Base-by-base conservation (phyloP, 2,329 filamentous ascomycete genomes). In the Venturia pyrina region DNA sequence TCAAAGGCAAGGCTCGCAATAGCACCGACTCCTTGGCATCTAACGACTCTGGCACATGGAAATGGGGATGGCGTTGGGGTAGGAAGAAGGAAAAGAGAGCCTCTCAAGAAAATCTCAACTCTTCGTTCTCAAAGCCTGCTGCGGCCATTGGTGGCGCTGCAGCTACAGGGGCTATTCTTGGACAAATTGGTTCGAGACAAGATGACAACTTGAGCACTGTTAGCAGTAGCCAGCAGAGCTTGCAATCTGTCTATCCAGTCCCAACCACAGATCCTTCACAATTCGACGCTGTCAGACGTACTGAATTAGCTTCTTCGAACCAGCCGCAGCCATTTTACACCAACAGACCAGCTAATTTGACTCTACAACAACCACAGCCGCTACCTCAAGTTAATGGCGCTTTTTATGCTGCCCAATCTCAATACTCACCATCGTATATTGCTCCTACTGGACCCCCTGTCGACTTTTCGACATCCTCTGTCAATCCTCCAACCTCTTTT, bases 311-410 rank as follows among this genome's bases (percentile, higher is more conserved):
- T 17, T 79, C 80, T 19, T 73, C 74, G 66, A 46, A 34, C 24
- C 62, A 64, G n/a, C 62, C 41, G 32, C 64, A 37, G 56, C 72
- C 78, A 8, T 73, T 79, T 2, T 74, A 77, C 28, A 77, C 75
- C 21, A 73, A 76, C 19, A 81, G 84, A 53, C 84, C 87, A 5
- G 85, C 79, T 6, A 81, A 85, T 0, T 82, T 91, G 41, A 86
- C 87, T 13, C 81, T 97, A n/a, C 89, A 95, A 73, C 91, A 96
- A 71, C 93, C 93, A 2, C 88, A 92, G 70, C 93, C 93, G 1
- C 83, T 90, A 67, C 81, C 84, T 2, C 90, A 90, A 0, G 46
- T 67, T 43, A 66, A 48, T 32, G 83, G 84, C 68, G 84, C 84
- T 21, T 82, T 93, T 0, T 90, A 91, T 70, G 82, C 77, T 24